Percentiles rank a stretch among this genome's conserved stretches.
Evolutionary conservation across 805 yeast species (phyloP).

Genomic region (Pichia deserticola): DNA sequence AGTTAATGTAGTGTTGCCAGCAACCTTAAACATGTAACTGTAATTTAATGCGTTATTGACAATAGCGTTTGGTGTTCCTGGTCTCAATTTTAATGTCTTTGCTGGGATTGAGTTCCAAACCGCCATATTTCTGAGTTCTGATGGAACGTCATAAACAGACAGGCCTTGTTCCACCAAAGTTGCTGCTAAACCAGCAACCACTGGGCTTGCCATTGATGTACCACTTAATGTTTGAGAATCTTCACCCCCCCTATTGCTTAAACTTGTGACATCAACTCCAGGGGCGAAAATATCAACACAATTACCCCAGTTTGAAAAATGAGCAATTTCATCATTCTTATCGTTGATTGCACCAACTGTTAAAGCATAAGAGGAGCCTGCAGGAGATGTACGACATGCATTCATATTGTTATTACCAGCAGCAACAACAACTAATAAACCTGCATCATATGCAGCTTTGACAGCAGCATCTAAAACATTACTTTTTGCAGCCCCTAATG

Average conservation of each 20-base stretch:
- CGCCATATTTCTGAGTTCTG: constrained; percentile 37
- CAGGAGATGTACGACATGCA: constrained; percentile 85
- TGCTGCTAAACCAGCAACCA: constrained; percentile 60
- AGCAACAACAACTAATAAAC: constrained; percentile 68
- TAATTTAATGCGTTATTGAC: constrained; percentile 24
- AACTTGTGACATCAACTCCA: constrained; percentile 62
- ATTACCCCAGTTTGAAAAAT: constrained; percentile 87
- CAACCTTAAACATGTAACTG: not conserved
- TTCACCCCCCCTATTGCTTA: constrained; percentile 28
- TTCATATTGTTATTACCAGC: constrained; percentile 79
- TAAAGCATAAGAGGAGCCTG: constrained; percentile 62
- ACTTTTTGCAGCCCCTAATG: constrained; percentile 70
- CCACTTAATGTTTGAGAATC: constrained; percentile 46
- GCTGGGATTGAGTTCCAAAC: constrained; percentile 41
- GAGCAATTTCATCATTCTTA: constrained; percentile 56
- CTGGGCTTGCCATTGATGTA: constrained; percentile 78
- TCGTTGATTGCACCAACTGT: constrained; percentile 91
- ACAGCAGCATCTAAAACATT: constrained; percentile 66
- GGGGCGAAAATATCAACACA: constrained; percentile 85
- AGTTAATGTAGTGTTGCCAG: not conserved
- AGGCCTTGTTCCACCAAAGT: constrained; percentile 48
- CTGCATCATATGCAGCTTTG: constrained; percentile 64
- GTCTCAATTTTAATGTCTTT: constrained; percentile 37
- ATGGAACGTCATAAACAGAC: constrained; percentile 33
- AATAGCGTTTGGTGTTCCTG: constrained; percentile 56